Percentiles rank a stretch among this genome's conserved stretches.
Evolutionary conservation across 169 alveolate genomes (phyloP).

Genomic region (Perkinsus marinus): DNA sequence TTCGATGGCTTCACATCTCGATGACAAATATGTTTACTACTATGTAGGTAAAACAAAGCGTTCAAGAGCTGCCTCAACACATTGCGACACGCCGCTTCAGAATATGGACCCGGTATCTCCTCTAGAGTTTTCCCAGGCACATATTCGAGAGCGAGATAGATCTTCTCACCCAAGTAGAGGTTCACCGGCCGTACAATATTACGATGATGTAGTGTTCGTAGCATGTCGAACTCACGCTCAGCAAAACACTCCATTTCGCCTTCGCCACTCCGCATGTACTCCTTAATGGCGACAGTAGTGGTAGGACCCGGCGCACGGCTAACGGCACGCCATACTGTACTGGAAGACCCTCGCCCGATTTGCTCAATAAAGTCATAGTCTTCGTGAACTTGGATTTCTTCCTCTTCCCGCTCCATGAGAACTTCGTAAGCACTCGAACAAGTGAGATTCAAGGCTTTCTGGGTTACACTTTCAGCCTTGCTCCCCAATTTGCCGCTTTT

Average conservation of each 20-base stretch:
- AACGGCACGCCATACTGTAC: neutral
- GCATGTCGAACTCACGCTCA: neutral
- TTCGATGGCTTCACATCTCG: neutral
- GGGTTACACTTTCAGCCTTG: neutral
- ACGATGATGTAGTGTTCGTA: neutral
- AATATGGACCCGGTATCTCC: neutral
- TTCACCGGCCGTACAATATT: neutral
- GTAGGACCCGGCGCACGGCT: neutral
- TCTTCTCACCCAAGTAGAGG: neutral
- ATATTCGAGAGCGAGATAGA: neutral
- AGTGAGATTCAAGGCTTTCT: neutral
- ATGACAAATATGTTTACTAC: neutral
- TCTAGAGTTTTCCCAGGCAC: neutral
- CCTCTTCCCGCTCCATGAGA: neutral
- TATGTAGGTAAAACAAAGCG: neutral
- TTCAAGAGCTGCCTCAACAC: neutral
- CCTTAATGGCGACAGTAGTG: neutral
- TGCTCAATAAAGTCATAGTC: neutral
- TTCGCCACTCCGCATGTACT: neutral
- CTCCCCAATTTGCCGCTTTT: neutral
- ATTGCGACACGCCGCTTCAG: neutral
- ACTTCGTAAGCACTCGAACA: neutral
- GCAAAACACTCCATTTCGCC: neutral
- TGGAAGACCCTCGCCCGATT: neutral
- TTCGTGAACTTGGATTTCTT: neutral